Base-by-base conservation (phyloP, 106 monocot genomes). In the Dioscorea zingiberensis region DNA sequence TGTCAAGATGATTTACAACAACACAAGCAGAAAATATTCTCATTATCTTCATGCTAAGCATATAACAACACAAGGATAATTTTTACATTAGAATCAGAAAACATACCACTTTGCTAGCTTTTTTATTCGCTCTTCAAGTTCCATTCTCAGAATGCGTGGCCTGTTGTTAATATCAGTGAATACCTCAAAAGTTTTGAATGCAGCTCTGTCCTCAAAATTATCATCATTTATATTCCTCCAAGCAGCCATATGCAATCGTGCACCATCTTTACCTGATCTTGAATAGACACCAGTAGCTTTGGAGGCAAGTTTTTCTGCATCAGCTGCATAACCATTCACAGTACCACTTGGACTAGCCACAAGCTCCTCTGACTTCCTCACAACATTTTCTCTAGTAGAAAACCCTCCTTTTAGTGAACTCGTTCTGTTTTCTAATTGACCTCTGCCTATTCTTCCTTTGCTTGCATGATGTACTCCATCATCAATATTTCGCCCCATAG, bases 161-260 rank as follows among this genome's bases (percentile, higher is more conserved):
- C 92, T 85, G 68, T 97, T 88, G 25, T 74, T 85, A 38, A 97
- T 80, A 76, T 97, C 85, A 62, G 88, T 97, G 67, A 97, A 88
- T 54, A 81, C 88, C 67, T 97, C 92, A 65, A 86, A 97, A 54
- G 91, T 86, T 65, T 66, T 92, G 71, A 92, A 97, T 55, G 97
- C 92, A 68, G 84, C 83, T 79, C 84, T 88, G 28, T 91, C 85
- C 48, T 95, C 88, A 14, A 74, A 38, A 27, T 82, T 77, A 60
- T 48, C 24, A 23, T 60, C 51, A 62, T 68, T 61, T 16, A 59
- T 18, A 51, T 72, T 72, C 51, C 63, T 69, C 60, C 61, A 54
- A 57, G 11, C 8, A 47, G 63, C 7, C 44, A 56, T 64, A 70
- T 65, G 48, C 28, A 27, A 47, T 58, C 57, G 53, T 17, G 13